Evolutionary conservation across 441 rosid genomes (phyloP), one percentile per base, ranked within the genome.

Genomic region (Adansonia grandidieri): DNA sequence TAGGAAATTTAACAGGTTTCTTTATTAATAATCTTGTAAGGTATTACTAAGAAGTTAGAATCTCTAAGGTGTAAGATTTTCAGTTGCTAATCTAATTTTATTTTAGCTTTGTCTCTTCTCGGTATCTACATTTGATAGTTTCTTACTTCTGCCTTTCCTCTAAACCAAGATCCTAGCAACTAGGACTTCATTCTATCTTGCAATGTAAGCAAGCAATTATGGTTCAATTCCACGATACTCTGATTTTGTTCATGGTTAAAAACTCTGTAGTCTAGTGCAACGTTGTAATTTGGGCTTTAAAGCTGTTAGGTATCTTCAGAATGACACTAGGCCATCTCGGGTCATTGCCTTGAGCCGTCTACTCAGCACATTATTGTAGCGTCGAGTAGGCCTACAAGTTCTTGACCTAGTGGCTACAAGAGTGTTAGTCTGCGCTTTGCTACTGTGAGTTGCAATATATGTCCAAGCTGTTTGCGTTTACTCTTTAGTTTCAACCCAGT

Each of bases 11-110:
- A 56, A 50, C 15, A 71, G 10, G 47, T 5, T 17, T 53, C 45
- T 47, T 22, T 15, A 20, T 44, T 62, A 83, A 77, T 74, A 78
- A 82, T 77, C 60, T 9, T 50, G 79, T 75, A 24, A 77, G 75
- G 17, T 47, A 65, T 28, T 72, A 48, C 67, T 2, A 75, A 50
- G 13, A 28, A 37, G 66, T 70, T 56, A 9, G 58, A 77, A 65
- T 48, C 13, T 54, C 42, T 6, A 24, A 19, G 64, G 47, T 73
- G 80, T 74, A 63, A 48, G 61, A n/a, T 50, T 64, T 57, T 37
- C 17, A 64, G 50, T 50, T 50, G 62, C 71, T 76, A 28, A 71
- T 71, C 74, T 71, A 71, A 71, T 51, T 15, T 22, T 47, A 44
- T 67, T 44, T 66, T 42, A 44, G 22, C 24, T 0, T 19, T n/a